phyloP scores from a whole-genome alignment of 2,329 filamentous ascomycete genomes.

The Talaromyces atroroseus region DNA sequence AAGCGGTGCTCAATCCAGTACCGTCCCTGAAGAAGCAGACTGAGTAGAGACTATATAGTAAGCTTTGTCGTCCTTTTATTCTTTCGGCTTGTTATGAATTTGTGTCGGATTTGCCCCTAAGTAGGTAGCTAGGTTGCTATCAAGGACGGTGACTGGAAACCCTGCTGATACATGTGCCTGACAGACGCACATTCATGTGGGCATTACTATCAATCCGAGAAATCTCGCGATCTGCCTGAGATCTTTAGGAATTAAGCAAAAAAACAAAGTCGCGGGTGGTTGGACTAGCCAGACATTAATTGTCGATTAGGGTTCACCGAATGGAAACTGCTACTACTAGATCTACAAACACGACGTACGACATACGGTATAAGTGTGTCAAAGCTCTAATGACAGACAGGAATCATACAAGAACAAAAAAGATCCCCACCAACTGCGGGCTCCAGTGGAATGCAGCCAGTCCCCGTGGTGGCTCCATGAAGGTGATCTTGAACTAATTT shows the following conservation, averaged over 20 bases:
- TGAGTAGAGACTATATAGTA: background rate
- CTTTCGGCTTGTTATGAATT: background rate
- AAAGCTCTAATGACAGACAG: background rate
- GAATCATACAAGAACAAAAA: background rate
- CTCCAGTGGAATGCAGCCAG: background rate
- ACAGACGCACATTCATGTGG: background rate
- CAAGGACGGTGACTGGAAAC: background rate
- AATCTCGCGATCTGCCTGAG: background rate
- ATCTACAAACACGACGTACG: background rate
- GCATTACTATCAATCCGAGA: background rate
- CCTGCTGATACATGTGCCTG: background rate
- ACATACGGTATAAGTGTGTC: background rate
- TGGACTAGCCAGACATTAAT: background rate
- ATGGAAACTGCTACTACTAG: background rate
- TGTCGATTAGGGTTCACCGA: background rate
- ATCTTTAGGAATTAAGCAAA: background rate
- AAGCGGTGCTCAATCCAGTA: background rate
- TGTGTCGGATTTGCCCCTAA: background rate
- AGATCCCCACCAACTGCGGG: background rate
- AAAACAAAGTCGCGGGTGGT: background rate
- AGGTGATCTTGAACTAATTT: background rate
- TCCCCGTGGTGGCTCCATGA: background rate
- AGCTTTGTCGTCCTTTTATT: background rate
- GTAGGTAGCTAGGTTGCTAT: background rate
- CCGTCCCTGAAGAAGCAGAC: background rate